Evolutionary conservation across 495 filamentous ascomycete species (phyloP).

Genomic region (Lentithecium fluviatile): DNA sequence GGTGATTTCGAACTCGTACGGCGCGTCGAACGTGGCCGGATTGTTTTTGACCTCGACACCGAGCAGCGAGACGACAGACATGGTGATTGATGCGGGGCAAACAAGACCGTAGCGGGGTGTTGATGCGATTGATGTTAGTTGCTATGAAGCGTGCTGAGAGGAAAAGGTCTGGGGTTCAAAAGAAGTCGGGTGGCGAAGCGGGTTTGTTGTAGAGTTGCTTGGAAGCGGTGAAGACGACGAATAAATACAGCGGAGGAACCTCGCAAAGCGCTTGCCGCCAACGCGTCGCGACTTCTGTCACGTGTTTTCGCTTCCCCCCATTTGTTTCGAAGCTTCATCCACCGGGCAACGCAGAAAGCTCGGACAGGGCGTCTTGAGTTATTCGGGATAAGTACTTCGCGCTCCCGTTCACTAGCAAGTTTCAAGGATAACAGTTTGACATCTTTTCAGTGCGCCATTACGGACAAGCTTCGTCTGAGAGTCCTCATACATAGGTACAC

Average conservation of each 20-base stretch:
- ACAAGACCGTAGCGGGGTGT: background rate
- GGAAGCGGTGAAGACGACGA: conserved; percentile 8
- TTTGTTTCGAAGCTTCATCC: background rate
- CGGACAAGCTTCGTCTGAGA: too few relatives aligned
- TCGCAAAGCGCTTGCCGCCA: conserved; percentile 5
- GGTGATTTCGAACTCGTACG: conserved; percentile 96
- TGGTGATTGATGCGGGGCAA: conserved; percentile 48
- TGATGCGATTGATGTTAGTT: background rate
- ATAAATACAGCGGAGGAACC: conserved; percentile 7
- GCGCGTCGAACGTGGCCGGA: conserved; percentile 81
- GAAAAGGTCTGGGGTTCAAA: background rate
- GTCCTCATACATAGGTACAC: too few relatives aligned
- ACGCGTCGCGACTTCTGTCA: conserved; percentile 5
- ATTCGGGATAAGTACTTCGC: too few relatives aligned
- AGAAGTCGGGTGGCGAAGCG: background rate
- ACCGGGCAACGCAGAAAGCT: background rate
- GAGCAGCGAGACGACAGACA: conserved; percentile 95
- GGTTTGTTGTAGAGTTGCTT: background rate
- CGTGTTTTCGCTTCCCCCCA: background rate
- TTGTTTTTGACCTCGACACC: conserved; percentile 96
- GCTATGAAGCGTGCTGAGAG: background rate
- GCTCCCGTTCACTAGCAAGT: too few relatives aligned
- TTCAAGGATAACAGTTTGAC: too few relatives aligned
- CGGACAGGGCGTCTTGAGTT: background rate
- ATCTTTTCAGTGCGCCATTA: too few relatives aligned